phyloP scores from a whole-genome alignment of 805 yeast species.

The Wickerhamomyces canadensis region DNA sequence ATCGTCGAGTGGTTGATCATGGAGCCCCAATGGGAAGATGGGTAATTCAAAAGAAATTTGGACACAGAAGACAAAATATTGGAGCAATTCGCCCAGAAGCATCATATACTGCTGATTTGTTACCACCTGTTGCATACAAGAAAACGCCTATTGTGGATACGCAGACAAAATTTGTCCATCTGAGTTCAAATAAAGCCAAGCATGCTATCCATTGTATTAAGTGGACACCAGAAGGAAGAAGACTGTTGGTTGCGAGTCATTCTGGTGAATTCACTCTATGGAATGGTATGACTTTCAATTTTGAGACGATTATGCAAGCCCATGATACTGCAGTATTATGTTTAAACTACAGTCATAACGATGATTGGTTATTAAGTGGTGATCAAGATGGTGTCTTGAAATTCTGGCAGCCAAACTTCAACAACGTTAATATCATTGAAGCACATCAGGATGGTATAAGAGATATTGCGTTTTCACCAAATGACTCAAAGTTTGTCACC shows the following conservation, averaged over 20 bases:
- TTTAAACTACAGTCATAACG: conserved; percentile 77
- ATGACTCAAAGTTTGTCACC: conserved; percentile 87
- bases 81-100: conserved; percentile 65
- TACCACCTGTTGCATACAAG: conserved; percentile 61
- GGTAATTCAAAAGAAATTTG: conserved; percentile 42
- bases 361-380: conserved; percentile 92
- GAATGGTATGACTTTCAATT: conserved; percentile 93
- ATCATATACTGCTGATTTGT: conserved; percentile 53
- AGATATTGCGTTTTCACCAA: conserved; percentile 85
- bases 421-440: conserved; percentile 79
- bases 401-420: conserved; percentile 97
- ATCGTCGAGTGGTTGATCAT: conserved; percentile 71
- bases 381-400: conserved; percentile 89
- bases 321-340: conserved; percentile 88
- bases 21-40: conserved; percentile 71
- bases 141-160: conserved; percentile 52
- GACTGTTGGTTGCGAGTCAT: conserved; percentile 84
- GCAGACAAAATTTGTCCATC: conserved; percentile 80
- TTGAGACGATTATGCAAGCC: conserved; percentile 97
- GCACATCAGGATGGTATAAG: conserved; percentile 81
- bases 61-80: conserved; percentile 33
- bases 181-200: conserved; percentile 84
- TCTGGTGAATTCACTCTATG: conserved; percentile 95
- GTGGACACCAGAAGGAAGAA: conserved; percentile 96
- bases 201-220: conserved; percentile 86